These are phyloP conservation scores for Mortierella sp. DNA, from an alignment of 371 early-diverging fungal genomes.

Conservation along the genomic window DNA sequence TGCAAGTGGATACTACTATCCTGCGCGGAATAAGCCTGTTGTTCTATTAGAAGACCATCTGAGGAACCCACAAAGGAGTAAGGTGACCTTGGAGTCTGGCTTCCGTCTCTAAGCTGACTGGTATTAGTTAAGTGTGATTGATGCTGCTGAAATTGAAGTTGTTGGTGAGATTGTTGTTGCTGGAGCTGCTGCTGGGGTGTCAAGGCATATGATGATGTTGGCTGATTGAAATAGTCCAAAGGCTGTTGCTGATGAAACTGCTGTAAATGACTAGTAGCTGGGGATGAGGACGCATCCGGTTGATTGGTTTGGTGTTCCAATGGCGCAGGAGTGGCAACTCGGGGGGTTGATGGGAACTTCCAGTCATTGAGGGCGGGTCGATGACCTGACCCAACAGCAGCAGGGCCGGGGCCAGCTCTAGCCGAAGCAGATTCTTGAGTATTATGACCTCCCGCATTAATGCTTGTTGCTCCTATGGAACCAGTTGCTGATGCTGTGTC, in stretches of 20 bases:
- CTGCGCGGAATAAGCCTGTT: conserved; percentile 7
- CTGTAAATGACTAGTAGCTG: conserved; percentile 9
- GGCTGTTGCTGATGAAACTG: conserved; percentile 27
- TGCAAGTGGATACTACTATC: conserved; percentile 21
- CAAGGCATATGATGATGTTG: conserved; percentile 25
- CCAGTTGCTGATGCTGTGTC: conserved; percentile 2
- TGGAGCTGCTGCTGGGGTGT: conserved; percentile 29
- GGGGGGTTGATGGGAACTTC: conserved; percentile 51
- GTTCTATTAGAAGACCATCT: conserved; percentile 21
- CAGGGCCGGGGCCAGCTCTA: conserved; percentile 6
- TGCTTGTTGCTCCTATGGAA: background rate
- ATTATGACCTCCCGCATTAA: background rate
- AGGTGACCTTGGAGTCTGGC: conserved; percentile 45
- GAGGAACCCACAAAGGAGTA: conserved; percentile 28
- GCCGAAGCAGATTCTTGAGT: conserved; percentile 5
- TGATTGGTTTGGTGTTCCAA: conserved; percentile 18
- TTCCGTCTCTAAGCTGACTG: conserved; percentile 32
- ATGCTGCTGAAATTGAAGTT: conserved; percentile 5
- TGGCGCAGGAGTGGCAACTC: conserved; percentile 51
- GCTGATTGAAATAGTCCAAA: conserved; percentile 44
- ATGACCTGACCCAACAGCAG: conserved; percentile 33
- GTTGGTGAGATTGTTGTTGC: conserved; percentile 31
- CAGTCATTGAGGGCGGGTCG: conserved; percentile 52
- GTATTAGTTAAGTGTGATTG: conserved; percentile 10
- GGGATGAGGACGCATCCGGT: conserved; percentile 20